Evolutionary conservation across 2,329 filamentous ascomycete genomes (phyloP).

Genomic region (Penicillium sp.): DNA sequence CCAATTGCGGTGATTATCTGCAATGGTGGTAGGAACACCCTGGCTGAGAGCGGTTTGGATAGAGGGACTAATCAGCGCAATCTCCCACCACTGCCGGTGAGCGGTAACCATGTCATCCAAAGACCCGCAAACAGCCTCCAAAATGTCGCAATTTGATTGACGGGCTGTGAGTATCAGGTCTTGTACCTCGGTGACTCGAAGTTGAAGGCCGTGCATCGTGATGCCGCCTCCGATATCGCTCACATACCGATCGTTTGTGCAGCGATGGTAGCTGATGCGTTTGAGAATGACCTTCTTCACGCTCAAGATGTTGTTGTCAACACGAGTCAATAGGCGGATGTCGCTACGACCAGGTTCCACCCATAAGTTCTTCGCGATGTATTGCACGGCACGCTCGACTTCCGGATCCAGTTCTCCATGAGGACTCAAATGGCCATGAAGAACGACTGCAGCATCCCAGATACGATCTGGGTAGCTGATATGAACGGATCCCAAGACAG

Average conservation of each 20-base stretch:
- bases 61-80: background rate
- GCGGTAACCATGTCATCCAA: slow-evolving; percentile 1
- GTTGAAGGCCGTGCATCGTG: background rate
- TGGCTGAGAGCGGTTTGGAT: background rate
- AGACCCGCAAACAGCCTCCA: slow-evolving; percentile 1
- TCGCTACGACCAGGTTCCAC: background rate
- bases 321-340: background rate
- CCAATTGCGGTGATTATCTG: background rate
- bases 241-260: background rate
- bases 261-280: slow-evolving; percentile 1
- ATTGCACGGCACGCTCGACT: background rate
- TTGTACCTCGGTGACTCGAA: slow-evolving; percentile 2
- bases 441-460: slow-evolving; percentile 1
- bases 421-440: background rate
- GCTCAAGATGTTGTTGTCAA: background rate
- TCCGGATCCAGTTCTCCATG: background rate
- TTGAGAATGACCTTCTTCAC: background rate
- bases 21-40: background rate
- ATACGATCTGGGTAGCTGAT: slow-evolving; percentile 5
- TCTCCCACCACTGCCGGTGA: slow-evolving; percentile 10
- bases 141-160: background rate
- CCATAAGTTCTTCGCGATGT: background rate
- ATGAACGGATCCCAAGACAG: background rate
- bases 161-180: background rate
- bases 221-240: background rate